Percentiles rank a stretch among this genome's conserved stretches.
These are phyloP conservation scores for Zymoseptoria ardabiliae DNA, from an alignment of 2,329 filamentous ascomycete genomes.

Conservation along the genomic window DNA sequence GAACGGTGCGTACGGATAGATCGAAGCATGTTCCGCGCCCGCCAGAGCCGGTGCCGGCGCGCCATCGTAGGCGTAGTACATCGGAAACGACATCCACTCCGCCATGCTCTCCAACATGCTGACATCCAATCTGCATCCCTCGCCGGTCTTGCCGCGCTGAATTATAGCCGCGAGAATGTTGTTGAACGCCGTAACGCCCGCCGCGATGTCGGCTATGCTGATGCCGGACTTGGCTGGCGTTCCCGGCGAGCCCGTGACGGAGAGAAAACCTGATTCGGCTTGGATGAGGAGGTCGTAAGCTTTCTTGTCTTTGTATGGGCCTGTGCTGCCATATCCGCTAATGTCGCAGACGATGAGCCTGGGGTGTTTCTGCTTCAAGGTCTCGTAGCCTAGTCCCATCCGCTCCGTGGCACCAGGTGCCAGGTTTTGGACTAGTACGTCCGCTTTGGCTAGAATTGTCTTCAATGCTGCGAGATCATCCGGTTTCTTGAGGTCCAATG, in stretches of 20 bases:
- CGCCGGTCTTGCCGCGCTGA: constrained; percentile 44
- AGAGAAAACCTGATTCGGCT: constrained; percentile 43
- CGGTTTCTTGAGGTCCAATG: constrained; percentile 77
- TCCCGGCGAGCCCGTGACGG: constrained; percentile 74
- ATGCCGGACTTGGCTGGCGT: constrained; percentile 95
- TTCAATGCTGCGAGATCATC: constrained; percentile 79
- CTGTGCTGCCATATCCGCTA: constrained; percentile 91
- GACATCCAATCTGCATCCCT: constrained; percentile 46
- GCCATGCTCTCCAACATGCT: constrained; percentile 53
- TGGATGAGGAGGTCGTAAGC: constrained; percentile 99
- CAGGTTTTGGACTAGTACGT: constrained; percentile 94
- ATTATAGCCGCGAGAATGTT: constrained; percentile 88
- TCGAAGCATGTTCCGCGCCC: constrained; percentile 48
- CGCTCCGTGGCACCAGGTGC: constrained; percentile 81
- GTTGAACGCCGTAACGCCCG: constrained; percentile 88
- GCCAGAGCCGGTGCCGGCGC: constrained; percentile 38
- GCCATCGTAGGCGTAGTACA: constrained; percentile 51
- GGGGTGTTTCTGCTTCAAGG: constrained; percentile 71
- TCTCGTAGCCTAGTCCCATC: constrained; percentile 82
- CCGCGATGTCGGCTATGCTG: constrained; percentile 89
- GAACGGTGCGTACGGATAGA: constrained; percentile 53
- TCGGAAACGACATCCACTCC: constrained; percentile 60
- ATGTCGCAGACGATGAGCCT: constrained; percentile 86
- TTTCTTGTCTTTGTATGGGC: constrained; percentile 78
- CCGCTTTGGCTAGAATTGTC: constrained; percentile 69